phyloP scores from a whole-genome alignment of 176 grass and related monocot species.

The Eleusine coracana region DNA sequence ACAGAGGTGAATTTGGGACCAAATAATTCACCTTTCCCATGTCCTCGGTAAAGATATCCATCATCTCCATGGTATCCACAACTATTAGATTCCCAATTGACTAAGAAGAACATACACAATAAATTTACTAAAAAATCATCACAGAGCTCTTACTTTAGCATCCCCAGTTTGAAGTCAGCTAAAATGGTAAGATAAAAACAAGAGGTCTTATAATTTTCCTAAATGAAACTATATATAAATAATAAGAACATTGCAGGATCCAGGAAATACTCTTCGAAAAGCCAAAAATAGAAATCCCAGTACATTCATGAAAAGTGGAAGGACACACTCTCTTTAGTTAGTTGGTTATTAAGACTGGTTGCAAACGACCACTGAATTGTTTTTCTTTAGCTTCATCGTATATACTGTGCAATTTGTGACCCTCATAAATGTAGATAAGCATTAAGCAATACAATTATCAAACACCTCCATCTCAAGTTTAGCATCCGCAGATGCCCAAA shows the following conservation, averaged over 20 bases:
- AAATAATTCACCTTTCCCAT: conserved; percentile 66
- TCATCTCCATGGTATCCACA: conserved; percentile 95
- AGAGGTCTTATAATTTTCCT: neutral
- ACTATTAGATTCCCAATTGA: conserved; percentile 89
- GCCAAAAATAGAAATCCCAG: neutral
- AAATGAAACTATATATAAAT: neutral
- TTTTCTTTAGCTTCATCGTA: neutral
- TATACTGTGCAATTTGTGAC: neutral
- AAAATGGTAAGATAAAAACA: conserved; percentile 26
- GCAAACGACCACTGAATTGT: neutral
- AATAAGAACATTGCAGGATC: neutral
- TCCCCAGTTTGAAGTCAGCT: conserved; percentile 25
- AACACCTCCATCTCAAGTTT: conserved; percentile 2
- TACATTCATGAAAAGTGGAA: conserved; percentile 7
- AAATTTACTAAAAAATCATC: neutral
- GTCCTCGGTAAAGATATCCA: conserved; percentile 71
- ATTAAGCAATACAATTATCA: conserved; percentile 2
- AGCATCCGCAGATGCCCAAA: neutral
- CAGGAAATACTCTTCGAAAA: neutral
- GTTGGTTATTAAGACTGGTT: neutral
- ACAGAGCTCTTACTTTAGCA: neutral
- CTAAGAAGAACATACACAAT: conserved; percentile 29
- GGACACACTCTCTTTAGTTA: neutral
- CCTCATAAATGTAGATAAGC: neutral
- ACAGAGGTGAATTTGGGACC: conserved; percentile 90